A percentile compares a stretch with the other conserved stretches of the same genome.
phyloP scores from a whole-genome alignment of 2,329 filamentous ascomycete species.

The Neodidymelliopsis sp. region DNA sequence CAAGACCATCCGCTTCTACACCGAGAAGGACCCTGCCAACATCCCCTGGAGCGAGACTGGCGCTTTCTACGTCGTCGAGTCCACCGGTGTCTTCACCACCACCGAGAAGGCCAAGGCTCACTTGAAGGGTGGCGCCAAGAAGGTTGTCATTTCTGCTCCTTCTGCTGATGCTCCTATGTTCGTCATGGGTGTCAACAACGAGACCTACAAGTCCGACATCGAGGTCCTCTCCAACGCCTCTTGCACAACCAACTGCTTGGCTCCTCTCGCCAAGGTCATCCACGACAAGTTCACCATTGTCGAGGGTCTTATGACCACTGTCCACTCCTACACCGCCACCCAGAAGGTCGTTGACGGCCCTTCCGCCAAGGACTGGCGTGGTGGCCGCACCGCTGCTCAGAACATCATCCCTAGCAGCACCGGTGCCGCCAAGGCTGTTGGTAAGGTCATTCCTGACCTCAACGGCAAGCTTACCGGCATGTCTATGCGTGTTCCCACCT shows the following conservation, averaged over 20 bases:
- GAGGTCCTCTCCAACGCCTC: slow-evolving; percentile 98
- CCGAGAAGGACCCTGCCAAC: slow-evolving; percentile 84
- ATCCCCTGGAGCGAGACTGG: slow-evolving; percentile 91
- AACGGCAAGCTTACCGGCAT: slow-evolving; percentile 99
- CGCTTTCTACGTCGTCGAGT: slow-evolving; percentile 95
- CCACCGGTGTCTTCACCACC: slow-evolving; percentile 99
- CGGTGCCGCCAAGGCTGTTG: slow-evolving; percentile 99
- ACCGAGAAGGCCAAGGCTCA: slow-evolving; percentile 93
- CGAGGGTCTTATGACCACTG: slow-evolving; percentile 99
- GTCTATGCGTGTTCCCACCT: slow-evolving; percentile 98
- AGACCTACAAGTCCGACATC: slow-evolving; percentile 88
- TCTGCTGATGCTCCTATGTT: slow-evolving; percentile 99
- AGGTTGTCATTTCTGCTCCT: slow-evolving; percentile 84
- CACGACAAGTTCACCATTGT: slow-evolving; percentile 97
- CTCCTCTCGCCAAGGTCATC: slow-evolving; percentile 98
- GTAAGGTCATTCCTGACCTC: slow-evolving; percentile 97
- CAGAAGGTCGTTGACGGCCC: slow-evolving; percentile 99
- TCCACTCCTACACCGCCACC: slow-evolving; percentile 99
- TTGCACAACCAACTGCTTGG: slow-evolving; percentile 99
- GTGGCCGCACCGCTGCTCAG: slow-evolving; percentile 97
- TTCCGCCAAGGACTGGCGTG: slow-evolving; percentile 98
- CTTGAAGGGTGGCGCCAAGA: slow-evolving; percentile 97
- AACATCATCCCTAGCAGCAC: slow-evolving; percentile 99
- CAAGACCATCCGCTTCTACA: slow-evolving; percentile 95
- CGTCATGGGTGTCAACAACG: slow-evolving; percentile 99